Evolutionary conservation across 768 basidiomycete species (phyloP).

Genomic region (Hericium erinaceus): DNA sequence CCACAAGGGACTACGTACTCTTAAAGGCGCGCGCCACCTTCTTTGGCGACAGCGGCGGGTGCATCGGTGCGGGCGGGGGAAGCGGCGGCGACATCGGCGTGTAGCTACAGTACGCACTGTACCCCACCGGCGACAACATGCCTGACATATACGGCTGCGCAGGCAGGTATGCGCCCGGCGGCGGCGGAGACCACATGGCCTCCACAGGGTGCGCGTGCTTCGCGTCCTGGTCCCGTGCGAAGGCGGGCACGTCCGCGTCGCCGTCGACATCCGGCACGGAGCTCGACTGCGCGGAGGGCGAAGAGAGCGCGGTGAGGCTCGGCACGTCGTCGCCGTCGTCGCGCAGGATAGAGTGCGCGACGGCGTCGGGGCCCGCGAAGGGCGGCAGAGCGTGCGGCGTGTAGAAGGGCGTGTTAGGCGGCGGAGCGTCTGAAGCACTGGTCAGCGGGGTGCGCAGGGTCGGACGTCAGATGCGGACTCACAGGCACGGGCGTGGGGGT

Average conservation of each 20-base stretch:
- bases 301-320: slow-evolving; percentile 9
- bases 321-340: slow-evolving; percentile 2
- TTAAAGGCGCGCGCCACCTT: slow-evolving; percentile 5
- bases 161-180: neutral
- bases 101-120: neutral
- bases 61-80: neutral
- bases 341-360: neutral
- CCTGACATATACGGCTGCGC: neutral
- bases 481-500: slow-evolving; percentile 1
- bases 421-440: neutral
- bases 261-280: slow-evolving; percentile 11
- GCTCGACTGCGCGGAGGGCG: slow-evolving; percentile 6
- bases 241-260: neutral
- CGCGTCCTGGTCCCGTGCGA: neutral
- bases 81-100: neutral
- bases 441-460: too few relatives aligned
- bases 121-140: neutral
- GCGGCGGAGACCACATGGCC: neutral
- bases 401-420: neutral
- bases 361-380: neutral
- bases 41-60: slow-evolving; percentile 2
- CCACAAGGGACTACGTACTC: slow-evolving; percentile 2
- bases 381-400: neutral
- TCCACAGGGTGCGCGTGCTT: neutral
- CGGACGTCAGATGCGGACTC: neutral